Conservation (phyloP, 148 eudicot genomes). For the Camellia granthamiana region DNA sequence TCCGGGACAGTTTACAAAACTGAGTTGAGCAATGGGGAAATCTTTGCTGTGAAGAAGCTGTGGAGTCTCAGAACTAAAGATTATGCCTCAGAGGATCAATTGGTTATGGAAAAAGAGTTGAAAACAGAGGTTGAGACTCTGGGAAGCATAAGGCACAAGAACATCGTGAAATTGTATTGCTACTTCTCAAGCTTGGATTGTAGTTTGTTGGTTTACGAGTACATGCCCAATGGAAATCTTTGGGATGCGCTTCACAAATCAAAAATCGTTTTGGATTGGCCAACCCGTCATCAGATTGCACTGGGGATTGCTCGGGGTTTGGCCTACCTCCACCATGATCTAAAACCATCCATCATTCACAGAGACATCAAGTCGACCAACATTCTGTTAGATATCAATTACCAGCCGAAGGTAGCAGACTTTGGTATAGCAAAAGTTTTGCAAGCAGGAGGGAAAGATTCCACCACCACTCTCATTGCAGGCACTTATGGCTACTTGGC, state of each 20-base stretch:
- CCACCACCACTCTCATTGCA: conserved; percentile 56
- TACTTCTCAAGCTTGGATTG: conserved; percentile 58
- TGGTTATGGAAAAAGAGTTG: conserved; percentile 52
- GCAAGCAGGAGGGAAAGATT: conserved; percentile 64
- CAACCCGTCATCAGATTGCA: conserved; percentile 72
- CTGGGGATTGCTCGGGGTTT: conserved; percentile 84
- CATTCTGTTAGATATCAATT: conserved; percentile 66
- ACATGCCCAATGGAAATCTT: conserved; percentile 81
- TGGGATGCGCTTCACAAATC: conserved; percentile 87
- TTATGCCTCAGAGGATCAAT: conserved; percentile 35
- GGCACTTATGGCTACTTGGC: conserved; percentile 92
- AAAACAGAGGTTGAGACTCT: conserved; percentile 85
- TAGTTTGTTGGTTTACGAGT: conserved; percentile 80
- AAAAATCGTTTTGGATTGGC: conserved; percentile 63
- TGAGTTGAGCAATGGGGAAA: conserved; percentile 58
- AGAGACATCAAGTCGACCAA: conserved; percentile 84
- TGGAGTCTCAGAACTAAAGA: conserved; percentile 68
- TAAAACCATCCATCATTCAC: conserved; percentile 67
- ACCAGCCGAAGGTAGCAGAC: conserved; percentile 82
- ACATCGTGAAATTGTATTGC: conserved; percentile 76
- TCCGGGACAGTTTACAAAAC: conserved; percentile 80
- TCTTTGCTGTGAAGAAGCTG: conserved; percentile 78
- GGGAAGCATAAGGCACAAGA: conserved; percentile 80
- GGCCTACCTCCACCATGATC: conserved; percentile 86
- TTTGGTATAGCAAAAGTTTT: conserved; percentile 89